A percentile compares a stretch with the other conserved stretches of the same genome.
Conservation (phyloP, 2,329 filamentous ascomycete genomes). For the Fusarium kyushuense region DNA sequence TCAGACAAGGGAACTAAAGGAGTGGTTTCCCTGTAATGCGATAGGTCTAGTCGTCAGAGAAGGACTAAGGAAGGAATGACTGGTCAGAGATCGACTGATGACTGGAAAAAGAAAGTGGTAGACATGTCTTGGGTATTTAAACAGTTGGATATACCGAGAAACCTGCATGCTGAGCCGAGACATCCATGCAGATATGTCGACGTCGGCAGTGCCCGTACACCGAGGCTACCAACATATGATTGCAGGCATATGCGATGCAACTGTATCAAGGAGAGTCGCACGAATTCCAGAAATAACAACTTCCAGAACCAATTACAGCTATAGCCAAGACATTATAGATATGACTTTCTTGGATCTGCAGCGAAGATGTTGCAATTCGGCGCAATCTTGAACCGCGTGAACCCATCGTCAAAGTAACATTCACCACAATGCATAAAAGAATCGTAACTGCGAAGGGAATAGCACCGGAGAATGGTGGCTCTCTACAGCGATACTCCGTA, state of each 20-base stretch:
- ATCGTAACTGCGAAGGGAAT: conserved; percentile 4
- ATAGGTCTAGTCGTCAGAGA: conserved; percentile 9
- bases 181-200: conserved; percentile 2
- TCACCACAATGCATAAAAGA: not conserved
- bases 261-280: not conserved
- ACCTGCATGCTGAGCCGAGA: not conserved
- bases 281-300: conserved; percentile 7
- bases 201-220: conserved; percentile 2
- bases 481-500: conserved; percentile 1
- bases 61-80: conserved; percentile 17
- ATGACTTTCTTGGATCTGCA: not conserved
- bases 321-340: not conserved
- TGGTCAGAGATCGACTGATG: conserved; percentile 9
- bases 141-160: not conserved
- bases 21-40: conserved; percentile 10
- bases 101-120: not conserved
- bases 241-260: conserved; percentile 4
- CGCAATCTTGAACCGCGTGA: conserved; percentile 6
- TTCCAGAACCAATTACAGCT: conserved; percentile 8
- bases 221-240: not conserved
- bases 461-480: conserved; percentile 17
- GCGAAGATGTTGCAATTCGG: not conserved
- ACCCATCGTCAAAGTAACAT: conserved; percentile 1
- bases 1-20: conserved; percentile 7
- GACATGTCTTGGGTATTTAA: conserved; percentile 11